phyloP scores from a whole-genome alignment of 805 yeast genomes.

The Yarrowia divulgata region DNA sequence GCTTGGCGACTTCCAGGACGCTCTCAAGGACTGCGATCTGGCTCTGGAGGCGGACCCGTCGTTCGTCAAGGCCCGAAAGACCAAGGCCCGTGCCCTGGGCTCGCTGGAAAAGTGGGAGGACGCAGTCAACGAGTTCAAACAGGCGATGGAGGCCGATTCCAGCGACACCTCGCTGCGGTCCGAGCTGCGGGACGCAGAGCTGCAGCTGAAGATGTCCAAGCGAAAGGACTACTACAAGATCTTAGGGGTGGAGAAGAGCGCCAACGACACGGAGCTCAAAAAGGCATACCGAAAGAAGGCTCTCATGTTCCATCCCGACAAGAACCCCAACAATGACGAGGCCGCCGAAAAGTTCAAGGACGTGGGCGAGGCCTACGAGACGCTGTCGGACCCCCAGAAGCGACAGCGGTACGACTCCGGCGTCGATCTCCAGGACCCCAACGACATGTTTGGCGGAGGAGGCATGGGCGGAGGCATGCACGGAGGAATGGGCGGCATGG shows the following conservation, averaged over 20 bases:
- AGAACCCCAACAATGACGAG: constrained; percentile 66
- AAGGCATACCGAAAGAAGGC: constrained; percentile 80
- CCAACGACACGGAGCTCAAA: constrained; percentile 65
- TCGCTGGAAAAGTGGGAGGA: constrained; percentile 54
- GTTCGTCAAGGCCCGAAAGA: constrained; percentile 67
- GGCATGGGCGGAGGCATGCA: constrained; percentile 70
- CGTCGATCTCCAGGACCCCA: constrained; percentile 64
- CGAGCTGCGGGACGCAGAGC: constrained; percentile 54
- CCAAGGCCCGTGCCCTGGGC: constrained; percentile 53
- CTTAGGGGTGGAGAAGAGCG: constrained; percentile 59
- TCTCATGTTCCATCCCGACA: constrained; percentile 79
- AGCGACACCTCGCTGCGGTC: constrained; percentile 50
- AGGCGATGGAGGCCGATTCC: constrained; percentile 51
- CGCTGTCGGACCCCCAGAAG: constrained; percentile 83
- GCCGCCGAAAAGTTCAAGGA: constrained; percentile 97
- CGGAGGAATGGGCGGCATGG: constrained; percentile 57
- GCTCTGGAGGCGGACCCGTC: constrained; percentile 71
- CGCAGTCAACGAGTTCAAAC: constrained; percentile 51
- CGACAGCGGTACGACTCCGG: constrained; percentile 88
- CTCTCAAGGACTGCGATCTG: constrained; percentile 73
- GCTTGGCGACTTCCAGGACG: constrained; percentile 78
- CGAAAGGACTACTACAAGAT: constrained; percentile 67
- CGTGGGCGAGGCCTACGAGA: constrained; percentile 84
- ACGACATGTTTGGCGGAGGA: constrained; percentile 63
- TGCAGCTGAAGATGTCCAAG: constrained; percentile 52